Percentiles rank a stretch among this genome's conserved stretches.
These are phyloP conservation scores for Ceriops zippeliana DNA, from an alignment of 345 rosid species.

Conservation along the genomic window DNA sequence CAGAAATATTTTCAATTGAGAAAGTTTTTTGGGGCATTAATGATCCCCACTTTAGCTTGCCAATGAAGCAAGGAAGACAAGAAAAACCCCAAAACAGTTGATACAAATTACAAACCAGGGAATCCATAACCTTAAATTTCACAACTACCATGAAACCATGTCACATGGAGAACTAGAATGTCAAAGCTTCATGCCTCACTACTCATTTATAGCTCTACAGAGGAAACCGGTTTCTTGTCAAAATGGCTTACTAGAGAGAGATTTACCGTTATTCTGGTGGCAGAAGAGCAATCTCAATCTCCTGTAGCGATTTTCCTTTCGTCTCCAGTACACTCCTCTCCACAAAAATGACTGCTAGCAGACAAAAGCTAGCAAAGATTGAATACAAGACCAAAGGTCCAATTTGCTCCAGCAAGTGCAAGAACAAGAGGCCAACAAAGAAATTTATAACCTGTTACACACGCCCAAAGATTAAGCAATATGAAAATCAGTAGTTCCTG, in stretches of 20 bases:
- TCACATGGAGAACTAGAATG: too few species aligned
- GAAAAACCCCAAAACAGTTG: background rate
- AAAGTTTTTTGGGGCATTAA: background rate
- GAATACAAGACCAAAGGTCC: slow-evolving; percentile 66
- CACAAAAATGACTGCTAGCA: slow-evolving; percentile 63
- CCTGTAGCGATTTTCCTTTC: slow-evolving; percentile 89
- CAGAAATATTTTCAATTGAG: too few species aligned
- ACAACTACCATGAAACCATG: background rate
- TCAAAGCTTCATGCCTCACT: background rate
- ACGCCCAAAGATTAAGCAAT: slow-evolving; percentile 9
- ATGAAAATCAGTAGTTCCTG: background rate
- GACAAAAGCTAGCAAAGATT: slow-evolving; percentile 65
- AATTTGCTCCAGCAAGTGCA: slow-evolving; percentile 72
- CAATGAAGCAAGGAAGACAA: background rate
- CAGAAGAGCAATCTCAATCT: slow-evolving; percentile 78
- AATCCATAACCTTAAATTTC: background rate
- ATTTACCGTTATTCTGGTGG: slow-evolving; percentile 42
- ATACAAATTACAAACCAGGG: background rate
- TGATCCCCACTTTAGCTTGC: background rate
- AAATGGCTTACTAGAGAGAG: background rate
- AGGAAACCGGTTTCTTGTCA: background rate
- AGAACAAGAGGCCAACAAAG: slow-evolving; percentile 78
- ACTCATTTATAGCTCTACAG: background rate
- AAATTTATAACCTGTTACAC: slow-evolving; percentile 76
- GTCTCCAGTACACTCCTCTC: slow-evolving; percentile 79